Base-by-base conservation (phyloP, 257 asterid species). In the Coffea eugenioides region DNA sequence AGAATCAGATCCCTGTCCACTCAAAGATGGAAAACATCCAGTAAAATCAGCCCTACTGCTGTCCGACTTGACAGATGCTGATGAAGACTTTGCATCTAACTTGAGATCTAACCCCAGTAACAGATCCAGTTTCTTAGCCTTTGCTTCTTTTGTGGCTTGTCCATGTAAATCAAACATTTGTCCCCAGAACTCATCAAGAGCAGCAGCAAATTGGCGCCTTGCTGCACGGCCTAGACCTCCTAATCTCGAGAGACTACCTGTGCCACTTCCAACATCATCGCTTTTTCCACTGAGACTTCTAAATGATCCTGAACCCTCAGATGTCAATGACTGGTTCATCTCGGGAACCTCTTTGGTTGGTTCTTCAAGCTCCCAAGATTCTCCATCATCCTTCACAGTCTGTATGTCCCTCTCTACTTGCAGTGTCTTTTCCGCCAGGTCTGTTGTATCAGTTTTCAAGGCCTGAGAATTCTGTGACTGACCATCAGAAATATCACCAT, bases 171-270 rank as follows among this genome's bases (percentile, higher is more conserved):
- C 95, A 84, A 92, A 96, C 81, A 96, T 82, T 87, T 92, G 98
- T 62, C 97, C 98, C 99, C 99, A 94, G 80, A 96, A 96, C 65
- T 94, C 98, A 80, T 90, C 95, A 59, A 94, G 97, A 80, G 83
- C 76, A 15, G 78, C 76, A 71, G 97, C 86, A 67, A 96, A 77
- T 80, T 94, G 97, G 73, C 97, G 94, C 89, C 99, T 89, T 46
- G 93, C 98, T 52, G 99, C 93, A 74, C 98, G 97, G 36, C 99
- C 98, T 77, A 96, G 90, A 74, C 99, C 98, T 54, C 90, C 97
- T 81, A 92, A 76, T 84, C 97, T 90, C 5, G 98, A 96, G 49
- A 94, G 95, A 73, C 98, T 94, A 77, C 97, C 97, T 0, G 94
- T 74, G 27, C 98, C 97, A 79, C 97, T 94, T 79, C 98, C 99